Base-by-base conservation (phyloP, 2,329 filamentous ascomycete species). In the Aspergillus bombycis region DNA sequence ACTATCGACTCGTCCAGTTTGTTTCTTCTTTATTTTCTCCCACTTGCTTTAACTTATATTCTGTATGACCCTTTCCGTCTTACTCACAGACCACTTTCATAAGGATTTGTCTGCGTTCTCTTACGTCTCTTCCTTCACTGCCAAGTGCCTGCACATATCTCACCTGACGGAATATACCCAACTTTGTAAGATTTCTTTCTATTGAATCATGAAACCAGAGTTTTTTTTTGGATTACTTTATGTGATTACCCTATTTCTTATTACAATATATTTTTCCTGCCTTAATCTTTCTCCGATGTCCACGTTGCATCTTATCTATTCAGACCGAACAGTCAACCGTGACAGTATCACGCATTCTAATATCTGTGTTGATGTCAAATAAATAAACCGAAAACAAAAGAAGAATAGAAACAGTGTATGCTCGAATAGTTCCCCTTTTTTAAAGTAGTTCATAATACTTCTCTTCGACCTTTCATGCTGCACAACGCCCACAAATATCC, bases 91-190 rank as follows among this genome's bases (percentile, higher is more conserved):
- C 32, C n/a, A 55, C 34, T 55, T 38, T 55, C 32, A 55, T 26
- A 32, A 55, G 32, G n/a, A 26, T 36, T n/a, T 55, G 26, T 30
- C 52, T 38, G 30, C 7, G 30, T 16, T 28, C 34, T 30, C 28
- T 34, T 62, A 21, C 21, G 43, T 58, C 14, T 55, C 34, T 32
- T 41, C 54, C 41, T 58, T 30, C 11, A 26, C 56, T 62, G 53
- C 48, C 57, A 48, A 55, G 45, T 62, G 56, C 43, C 21, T 58
- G 52, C 56, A 54, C 38, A 54, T 48, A 50, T 45, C 41, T 53
- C 21, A 54, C 26, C 46, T 62, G 48, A 61, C 62, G 59, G 62
- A 38, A 58, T 62, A 64, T 64, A 64, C 62, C 59, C 62, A 19
- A 52, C 58, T 48, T 57, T 57, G 36, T 57, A 53, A 48, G 45